Conservation (phyloP, 257 asterid genomes). For the Lavandula angustifolia region DNA sequence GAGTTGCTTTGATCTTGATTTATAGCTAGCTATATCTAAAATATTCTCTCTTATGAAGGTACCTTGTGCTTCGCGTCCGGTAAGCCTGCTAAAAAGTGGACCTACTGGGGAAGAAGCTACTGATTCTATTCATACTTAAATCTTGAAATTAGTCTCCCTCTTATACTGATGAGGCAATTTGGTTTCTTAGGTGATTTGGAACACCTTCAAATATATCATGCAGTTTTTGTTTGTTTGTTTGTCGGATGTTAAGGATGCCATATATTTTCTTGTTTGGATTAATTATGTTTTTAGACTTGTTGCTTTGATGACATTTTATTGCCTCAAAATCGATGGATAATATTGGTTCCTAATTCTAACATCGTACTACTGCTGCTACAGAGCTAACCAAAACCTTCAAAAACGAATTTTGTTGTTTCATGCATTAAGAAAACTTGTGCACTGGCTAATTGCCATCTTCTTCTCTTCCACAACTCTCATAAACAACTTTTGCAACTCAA, state of each 20-base stretch:
- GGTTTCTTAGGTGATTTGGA: slow-evolving; percentile 2
- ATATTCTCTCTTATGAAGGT: slow-evolving; percentile 42
- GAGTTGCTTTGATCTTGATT: no score
- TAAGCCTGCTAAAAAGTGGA: slow-evolving; percentile 88
- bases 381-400: no score
- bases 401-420: not conserved
- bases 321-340: not conserved
- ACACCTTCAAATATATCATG: slow-evolving; percentile 15
- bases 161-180: slow-evolving; percentile 3
- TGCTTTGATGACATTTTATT: not conserved
- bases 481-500: slow-evolving; percentile 33
- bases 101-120: slow-evolving; percentile 91
- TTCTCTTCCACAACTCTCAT: slow-evolving; percentile 27
- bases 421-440: slow-evolving; percentile 27
- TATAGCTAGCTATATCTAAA: no score
- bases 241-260: not conserved
- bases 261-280: not conserved
- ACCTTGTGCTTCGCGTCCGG: slow-evolving; percentile 85
- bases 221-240: not conserved
- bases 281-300: no score
- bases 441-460: slow-evolving; percentile 21
- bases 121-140: slow-evolving; percentile 28
- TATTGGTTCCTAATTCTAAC: no score
- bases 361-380: no score
- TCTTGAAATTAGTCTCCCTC: not conserved